A percentile compares a stretch with the other conserved stretches of the same genome.
phyloP scores from a whole-genome alignment of 352 stramenopile species.

The Thraustochytrium sp. region DNA sequence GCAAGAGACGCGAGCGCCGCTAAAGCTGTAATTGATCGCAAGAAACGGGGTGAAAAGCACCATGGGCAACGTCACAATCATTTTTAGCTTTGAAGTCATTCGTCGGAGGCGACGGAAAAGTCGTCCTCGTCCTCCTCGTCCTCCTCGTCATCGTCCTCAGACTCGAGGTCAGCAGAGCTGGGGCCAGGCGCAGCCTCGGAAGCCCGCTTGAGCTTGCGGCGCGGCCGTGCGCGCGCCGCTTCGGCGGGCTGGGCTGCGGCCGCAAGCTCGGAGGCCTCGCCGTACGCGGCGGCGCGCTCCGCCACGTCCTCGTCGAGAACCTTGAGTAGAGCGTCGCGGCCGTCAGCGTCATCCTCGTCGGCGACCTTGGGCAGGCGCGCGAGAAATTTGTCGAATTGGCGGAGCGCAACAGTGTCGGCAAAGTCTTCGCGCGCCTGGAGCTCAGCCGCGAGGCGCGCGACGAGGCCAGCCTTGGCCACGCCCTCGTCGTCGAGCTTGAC shows the following conservation, averaged over 20 bases:
- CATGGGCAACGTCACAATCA: no score
- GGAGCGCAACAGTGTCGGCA: background rate
- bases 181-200: background rate
- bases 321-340: no score
- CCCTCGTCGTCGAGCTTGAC: background rate
- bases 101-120: background rate
- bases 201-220: background rate
- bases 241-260: no score
- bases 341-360: no score
- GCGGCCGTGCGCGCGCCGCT: background rate
- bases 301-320: no score
- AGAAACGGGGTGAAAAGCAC: no score
- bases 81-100: background rate
- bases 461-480: background rate
- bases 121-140: background rate
- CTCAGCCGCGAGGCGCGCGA: background rate
- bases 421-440: background rate
- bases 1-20: no score
- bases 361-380: background rate
- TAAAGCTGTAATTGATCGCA: no score
- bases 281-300: no score
- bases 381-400: background rate
- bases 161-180: no score
- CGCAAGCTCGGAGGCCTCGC: no score
- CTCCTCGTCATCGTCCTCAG: background rate